phyloP scores from a whole-genome alignment of 1,139 yeast species.

The Lodderomyces elongisporus region DNA sequence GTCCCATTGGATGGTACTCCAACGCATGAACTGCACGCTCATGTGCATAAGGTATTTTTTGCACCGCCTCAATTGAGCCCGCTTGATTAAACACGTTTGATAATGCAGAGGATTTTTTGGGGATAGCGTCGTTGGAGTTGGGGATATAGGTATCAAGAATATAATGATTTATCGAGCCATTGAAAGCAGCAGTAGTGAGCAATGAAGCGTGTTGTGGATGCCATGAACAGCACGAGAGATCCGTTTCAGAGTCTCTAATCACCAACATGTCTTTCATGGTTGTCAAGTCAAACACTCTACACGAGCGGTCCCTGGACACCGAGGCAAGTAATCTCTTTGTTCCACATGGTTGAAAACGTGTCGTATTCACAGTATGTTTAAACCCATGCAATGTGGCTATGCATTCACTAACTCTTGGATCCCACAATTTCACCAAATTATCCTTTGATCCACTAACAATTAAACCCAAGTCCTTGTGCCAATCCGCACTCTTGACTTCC shows the following conservation, averaged over 20 bases:
- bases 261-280: slow-evolving; percentile 73
- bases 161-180: slow-evolving; percentile 81
- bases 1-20: slow-evolving; percentile 93
- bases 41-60: slow-evolving; percentile 84
- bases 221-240: slow-evolving; percentile 84
- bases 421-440: slow-evolving; percentile 91
- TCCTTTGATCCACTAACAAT: slow-evolving; percentile 90
- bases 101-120: slow-evolving; percentile 8
- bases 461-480: slow-evolving; percentile 89
- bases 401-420: slow-evolving; percentile 74
- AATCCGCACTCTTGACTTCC: slow-evolving; percentile 96
- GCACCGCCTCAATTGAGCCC: slow-evolving; percentile 42
- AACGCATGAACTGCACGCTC: slow-evolving; percentile 87
- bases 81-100: slow-evolving; percentile 7
- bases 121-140: slow-evolving; percentile 15
- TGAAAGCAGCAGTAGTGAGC: slow-evolving; percentile 82
- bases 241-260: slow-evolving; percentile 77
- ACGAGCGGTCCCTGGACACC: slow-evolving; percentile 82
- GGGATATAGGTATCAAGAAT: slow-evolving; percentile 53
- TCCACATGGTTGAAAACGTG: slow-evolving; percentile 75
- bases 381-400: slow-evolving; percentile 83
- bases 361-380: slow-evolving; percentile 85
- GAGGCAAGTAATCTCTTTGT: slow-evolving; percentile 72
- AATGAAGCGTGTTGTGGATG: slow-evolving; percentile 83
- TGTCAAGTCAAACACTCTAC: slow-evolving; percentile 80